Conservation (phyloP, 306 rosid genomes). For the Mimosa pudica region DNA sequence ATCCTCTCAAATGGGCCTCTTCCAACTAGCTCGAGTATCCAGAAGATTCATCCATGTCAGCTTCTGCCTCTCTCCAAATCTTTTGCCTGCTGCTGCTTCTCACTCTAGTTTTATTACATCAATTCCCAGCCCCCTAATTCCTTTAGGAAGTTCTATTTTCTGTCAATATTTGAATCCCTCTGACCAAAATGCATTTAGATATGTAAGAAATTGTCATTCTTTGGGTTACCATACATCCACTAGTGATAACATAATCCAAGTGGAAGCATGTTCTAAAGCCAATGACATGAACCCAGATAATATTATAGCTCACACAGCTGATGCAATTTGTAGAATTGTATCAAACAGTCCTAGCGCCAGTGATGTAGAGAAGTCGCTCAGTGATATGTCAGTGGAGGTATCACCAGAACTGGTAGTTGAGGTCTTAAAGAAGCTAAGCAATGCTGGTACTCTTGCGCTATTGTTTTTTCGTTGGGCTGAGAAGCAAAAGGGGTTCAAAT, state of each 20-base stretch:
- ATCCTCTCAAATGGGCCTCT: constrained; percentile 45
- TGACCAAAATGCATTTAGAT: constrained; percentile 14
- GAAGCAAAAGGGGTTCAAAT: constrained; percentile 62
- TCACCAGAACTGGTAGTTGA: constrained; percentile 57
- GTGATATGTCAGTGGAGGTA: constrained; percentile 32
- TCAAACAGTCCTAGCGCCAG: constrained; percentile 39
- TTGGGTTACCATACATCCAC: constrained; percentile 26
- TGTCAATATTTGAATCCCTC: constrained; percentile 8
- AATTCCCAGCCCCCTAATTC: constrained; percentile 18
- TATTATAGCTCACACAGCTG: constrained; percentile 26
- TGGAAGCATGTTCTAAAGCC: constrained; percentile 22
- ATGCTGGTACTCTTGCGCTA: constrained; percentile 75
- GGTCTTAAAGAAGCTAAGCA: constrained; percentile 72
- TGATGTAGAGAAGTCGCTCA: constrained; percentile 43
- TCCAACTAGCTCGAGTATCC: constrained; percentile 32
- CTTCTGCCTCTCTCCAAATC: constrained; percentile 27
- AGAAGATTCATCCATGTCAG: constrained; percentile 26
- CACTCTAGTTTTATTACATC: constrained; percentile 16
- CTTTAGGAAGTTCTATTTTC: constrained; percentile 18
- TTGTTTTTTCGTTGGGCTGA: constrained; percentile 85
- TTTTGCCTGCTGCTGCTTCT: constrained; percentile 2
- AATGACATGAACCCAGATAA: constrained; percentile 32
- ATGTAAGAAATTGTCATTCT: constrained; percentile 5
- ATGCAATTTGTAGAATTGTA: constrained; percentile 52
- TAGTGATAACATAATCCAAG: background rate